Base-by-base conservation (phyloP, 2,329 filamentous ascomycete species). In the Fusarium devonianum region DNA sequence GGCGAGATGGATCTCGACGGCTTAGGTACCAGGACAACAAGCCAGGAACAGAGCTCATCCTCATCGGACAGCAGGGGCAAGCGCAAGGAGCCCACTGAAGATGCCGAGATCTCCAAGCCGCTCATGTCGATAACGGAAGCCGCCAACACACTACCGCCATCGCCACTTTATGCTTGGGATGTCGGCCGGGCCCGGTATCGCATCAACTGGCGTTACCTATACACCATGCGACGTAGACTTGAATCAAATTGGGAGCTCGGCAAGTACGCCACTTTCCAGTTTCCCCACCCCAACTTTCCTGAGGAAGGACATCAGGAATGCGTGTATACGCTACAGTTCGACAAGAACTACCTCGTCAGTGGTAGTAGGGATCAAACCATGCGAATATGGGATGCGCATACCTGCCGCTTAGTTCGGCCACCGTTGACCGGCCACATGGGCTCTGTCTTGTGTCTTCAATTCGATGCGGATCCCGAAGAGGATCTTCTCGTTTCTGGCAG, bases 401-500 rank as follows among this genome's bases (percentile, higher is more conserved):
- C 89, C 0, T 86, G 88, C 49, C 84, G 93, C 25, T 77, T 97
- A n/a, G 77, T 87, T 13, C 79, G 87, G 23, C 78, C 80, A n/a
- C 90, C 92, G 2, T 75, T 99, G 7, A 67, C 74, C 5, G 92
- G 89, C 3, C 94, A 99, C 68, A 75, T 73, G 9, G 92, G 91
- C 11, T 97, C 93, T 1, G 94, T 99, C 1, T 75, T 99, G 9
- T 99, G 94, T 67, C 78, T 99, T 19, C 94, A 99, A 66, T 99
- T 97, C 67, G 94, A 99, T 67, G 87, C 92, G 4, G 85, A 88
- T 40, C 88, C 90, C 0, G 84, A 89, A 11, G 90, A 97, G 67
- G 93, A 97, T 65, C 75, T 99, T 28, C 88, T 99, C n/a, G 88
- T 97, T 8, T 96, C 92, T 7, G 94, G 93, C 26, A 96, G 93